These are phyloP conservation scores for Komagataella populi DNA, from an alignment of 805 yeast species.

Conservation along the genomic window DNA sequence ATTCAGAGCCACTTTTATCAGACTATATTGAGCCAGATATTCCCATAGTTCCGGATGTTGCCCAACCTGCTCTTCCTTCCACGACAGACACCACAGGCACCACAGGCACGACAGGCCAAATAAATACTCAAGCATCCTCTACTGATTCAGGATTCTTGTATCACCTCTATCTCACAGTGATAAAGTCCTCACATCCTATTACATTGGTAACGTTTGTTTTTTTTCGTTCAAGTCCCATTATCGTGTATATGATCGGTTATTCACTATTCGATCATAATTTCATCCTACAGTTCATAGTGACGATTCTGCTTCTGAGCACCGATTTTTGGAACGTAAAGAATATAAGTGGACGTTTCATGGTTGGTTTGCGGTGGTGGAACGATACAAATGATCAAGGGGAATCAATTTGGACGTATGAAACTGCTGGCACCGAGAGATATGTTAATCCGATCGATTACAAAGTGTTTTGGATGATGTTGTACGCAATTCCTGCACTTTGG, in stretches of 20 bases:
- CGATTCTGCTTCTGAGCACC: slow-evolving; percentile 65
- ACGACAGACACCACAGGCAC: slow-evolving; percentile 2
- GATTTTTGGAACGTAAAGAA: slow-evolving; percentile 94
- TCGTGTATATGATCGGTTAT: slow-evolving; percentile 59
- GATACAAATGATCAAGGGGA: slow-evolving; percentile 56
- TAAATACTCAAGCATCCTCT: slow-evolving; percentile 1
- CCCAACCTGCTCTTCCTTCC: neutral
- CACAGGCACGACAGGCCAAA: neutral
- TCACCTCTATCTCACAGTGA: slow-evolving; percentile 30
- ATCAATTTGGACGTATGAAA: slow-evolving; percentile 78
- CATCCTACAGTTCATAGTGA: slow-evolving; percentile 65
- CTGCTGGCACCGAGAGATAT: slow-evolving; percentile 56
- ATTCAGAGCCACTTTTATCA: neutral
- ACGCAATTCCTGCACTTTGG: slow-evolving; percentile 72
- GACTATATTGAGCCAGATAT: neutral
- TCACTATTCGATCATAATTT: slow-evolving; percentile 45
- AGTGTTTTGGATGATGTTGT: slow-evolving; percentile 74
- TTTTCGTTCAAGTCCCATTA: slow-evolving; percentile 49
- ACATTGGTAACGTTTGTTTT: slow-evolving; percentile 53
- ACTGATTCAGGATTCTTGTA: no score
- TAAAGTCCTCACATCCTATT: slow-evolving; percentile 73
- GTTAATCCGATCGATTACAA: slow-evolving; percentile 89
- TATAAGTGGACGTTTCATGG: slow-evolving; percentile 78
- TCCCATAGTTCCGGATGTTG: neutral
- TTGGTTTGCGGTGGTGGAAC: slow-evolving; percentile 97